phyloP scores from a whole-genome alignment of 2,329 filamentous ascomycete genomes.

The Fusarium paranaense region DNA sequence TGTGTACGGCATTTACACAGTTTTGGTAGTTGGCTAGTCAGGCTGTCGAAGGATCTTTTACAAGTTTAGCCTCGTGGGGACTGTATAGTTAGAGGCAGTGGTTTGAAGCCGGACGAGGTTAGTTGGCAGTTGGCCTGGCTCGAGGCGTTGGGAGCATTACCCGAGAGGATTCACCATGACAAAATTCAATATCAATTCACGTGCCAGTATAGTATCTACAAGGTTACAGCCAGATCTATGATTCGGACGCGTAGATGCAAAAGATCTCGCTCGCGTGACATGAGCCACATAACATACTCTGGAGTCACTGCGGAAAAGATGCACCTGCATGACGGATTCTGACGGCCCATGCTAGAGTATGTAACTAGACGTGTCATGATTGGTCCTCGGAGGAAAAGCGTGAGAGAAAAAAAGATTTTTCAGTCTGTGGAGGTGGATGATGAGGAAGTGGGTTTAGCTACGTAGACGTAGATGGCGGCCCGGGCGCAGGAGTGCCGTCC shows the following conservation, averaged over 20 bases:
- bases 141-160: conserved; percentile 24
- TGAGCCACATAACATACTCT: conserved; percentile 12
- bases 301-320: conserved; percentile 8
- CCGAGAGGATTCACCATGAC: conserved; percentile 25
- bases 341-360: conserved; percentile 8
- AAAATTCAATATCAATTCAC: conserved; percentile 1
- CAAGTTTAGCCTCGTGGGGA: neutral
- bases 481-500: conserved; percentile 23
- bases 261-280: conserved; percentile 28
- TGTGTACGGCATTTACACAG: conserved; percentile 23
- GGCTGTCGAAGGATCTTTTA: neutral
- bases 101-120: neutral
- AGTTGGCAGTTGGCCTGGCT: conserved; percentile 10
- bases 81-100: neutral
- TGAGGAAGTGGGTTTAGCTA: conserved; percentile 31
- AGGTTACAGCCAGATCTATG: neutral
- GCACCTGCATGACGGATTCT: conserved; percentile 22
- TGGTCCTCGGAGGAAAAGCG: conserved; percentile 23
- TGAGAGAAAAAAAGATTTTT: conserved; percentile 35
- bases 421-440: conserved; percentile 30
- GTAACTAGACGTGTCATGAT: conserved; percentile 16
- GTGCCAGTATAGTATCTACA: neutral
- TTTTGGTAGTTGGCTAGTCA: conserved; percentile 14
- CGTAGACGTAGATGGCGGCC: conserved; percentile 12
- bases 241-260: neutral